Percentiles rank a stretch among this genome's conserved stretches.
Evolutionary conservation across 164 flowering plant species (phyloP).

Genomic region (Saururus chinensis): DNA sequence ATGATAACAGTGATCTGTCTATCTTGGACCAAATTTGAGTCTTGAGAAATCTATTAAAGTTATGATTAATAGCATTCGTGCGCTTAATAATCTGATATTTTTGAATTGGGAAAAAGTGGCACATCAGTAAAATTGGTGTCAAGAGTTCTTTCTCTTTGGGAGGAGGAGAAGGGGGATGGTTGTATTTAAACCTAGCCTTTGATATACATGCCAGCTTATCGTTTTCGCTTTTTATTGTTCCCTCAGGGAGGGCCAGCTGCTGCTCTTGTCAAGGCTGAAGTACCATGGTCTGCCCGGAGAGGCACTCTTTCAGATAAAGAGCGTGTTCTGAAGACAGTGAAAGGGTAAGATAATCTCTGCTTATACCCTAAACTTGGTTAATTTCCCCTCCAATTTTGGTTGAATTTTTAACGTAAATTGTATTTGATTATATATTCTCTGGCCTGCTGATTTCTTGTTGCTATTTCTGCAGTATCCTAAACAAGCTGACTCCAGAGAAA

Average conservation of each 20-base stretch:
- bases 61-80: not conserved
- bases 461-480: conserved; percentile 56
- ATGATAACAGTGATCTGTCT: no score
- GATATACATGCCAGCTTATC: not conserved
- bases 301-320: conserved; percentile 71
- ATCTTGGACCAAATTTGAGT: not conserved
- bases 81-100: not conserved
- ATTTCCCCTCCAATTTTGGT: not conserved
- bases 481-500: conserved; percentile 98
- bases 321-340: conserved; percentile 79
- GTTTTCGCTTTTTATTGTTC: not conserved
- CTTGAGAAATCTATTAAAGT: not conserved
- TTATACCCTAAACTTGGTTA: not conserved
- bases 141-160: not conserved
- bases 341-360: conserved; percentile 51
- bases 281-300: conserved; percentile 80
- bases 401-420: not conserved
- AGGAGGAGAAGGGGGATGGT: no score
- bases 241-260: conserved; percentile 58
- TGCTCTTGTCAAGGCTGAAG: conserved; percentile 64
- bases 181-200: no score
- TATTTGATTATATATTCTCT: not conserved
- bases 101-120: not conserved
- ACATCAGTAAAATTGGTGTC: not conserved
- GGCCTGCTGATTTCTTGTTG: not conserved